phyloP scores from a whole-genome alignment of 2,329 filamentous ascomycete genomes.

The Epicoccum nigrum region DNA sequence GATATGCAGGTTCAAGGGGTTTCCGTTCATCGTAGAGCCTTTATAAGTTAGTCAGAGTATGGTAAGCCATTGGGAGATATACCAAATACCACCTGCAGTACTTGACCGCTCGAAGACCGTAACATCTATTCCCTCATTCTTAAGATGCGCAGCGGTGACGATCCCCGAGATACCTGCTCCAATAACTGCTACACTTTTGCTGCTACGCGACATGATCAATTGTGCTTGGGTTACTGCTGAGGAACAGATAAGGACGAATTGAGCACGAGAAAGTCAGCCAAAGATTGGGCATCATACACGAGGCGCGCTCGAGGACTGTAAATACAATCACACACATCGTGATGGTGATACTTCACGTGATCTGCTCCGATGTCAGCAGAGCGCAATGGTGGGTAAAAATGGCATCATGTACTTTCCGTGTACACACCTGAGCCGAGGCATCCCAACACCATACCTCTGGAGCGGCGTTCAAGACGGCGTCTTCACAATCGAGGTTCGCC shows the following conservation, averaged over 20 bases:
- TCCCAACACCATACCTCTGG: background rate
- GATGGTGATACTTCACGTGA: background rate
- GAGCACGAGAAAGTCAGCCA: no score
- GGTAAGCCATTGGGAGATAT: conserved; percentile 19
- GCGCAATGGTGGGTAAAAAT: conserved; percentile 27
- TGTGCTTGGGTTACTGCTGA: no score
- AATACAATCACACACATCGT: background rate
- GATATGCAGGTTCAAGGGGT: conserved; percentile 57
- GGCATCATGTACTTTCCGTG: conserved; percentile 27
- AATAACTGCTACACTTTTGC: conserved; percentile 41
- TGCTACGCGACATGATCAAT: conserved; percentile 24
- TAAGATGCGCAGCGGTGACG: conserved; percentile 44
- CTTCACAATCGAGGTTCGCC: background rate
- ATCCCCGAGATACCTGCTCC: conserved; percentile 48
- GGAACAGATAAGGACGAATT: background rate
- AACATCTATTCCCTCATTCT: conserved; percentile 51
- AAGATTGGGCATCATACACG: background rate
- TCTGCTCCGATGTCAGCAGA: background rate
- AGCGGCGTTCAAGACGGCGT: conserved; percentile 5
- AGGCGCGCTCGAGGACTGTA: no score
- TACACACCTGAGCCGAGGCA: background rate
- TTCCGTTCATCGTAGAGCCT: conserved; percentile 59
- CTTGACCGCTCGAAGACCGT: conserved; percentile 61
- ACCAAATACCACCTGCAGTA: conserved; percentile 64
- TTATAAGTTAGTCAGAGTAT: background rate